Evolutionary conservation across 768 basidiomycete genomes (phyloP).

Genomic region (Goffeauzyma gilvescens): DNA sequence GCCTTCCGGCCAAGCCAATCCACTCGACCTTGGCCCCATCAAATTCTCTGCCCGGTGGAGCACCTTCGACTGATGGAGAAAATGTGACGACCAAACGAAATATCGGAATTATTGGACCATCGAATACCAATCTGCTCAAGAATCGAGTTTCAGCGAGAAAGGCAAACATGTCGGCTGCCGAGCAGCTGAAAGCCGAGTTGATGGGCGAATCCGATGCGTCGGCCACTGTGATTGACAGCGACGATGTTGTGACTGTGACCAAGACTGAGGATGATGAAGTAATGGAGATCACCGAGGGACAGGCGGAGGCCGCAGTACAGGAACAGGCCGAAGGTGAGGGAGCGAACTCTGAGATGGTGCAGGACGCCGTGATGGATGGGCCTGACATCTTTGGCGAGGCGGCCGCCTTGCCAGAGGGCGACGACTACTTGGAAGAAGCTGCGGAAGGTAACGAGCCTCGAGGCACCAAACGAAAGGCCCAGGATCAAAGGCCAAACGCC

Average conservation of each 20-base stretch:
- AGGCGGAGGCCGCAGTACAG: conserved; percentile 7
- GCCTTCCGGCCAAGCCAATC: too few species aligned
- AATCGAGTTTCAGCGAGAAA: conserved; percentile 44
- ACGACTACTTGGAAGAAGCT: conserved; percentile 13
- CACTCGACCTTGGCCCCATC: too few species aligned
- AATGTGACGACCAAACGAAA: conserved; percentile 67
- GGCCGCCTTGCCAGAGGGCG: conserved; percentile 10
- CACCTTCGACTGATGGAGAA: conserved; percentile 66
- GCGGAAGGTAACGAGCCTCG: conserved; percentile 19
- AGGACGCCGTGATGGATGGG: conserved; percentile 1
- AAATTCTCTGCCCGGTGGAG: conserved; percentile 21
- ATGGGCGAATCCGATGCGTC: conserved; percentile 34
- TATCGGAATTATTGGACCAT: neutral
- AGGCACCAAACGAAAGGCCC: conserved; percentile 11
- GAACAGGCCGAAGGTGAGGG: conserved; percentile 7
- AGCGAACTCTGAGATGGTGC: neutral
- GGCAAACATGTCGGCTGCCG: conserved; percentile 92
- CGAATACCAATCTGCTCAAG: conserved; percentile 3
- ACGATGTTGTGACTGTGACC: conserved; percentile 5
- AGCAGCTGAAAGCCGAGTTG: conserved; percentile 77
- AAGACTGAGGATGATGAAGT: conserved; percentile 9
- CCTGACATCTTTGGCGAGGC: neutral
- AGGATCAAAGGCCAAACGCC: conserved; percentile 1
- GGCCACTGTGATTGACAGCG: conserved; percentile 10
- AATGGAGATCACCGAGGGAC: too few species aligned